Base-by-base conservation (phyloP, 2,329 filamentous ascomycete genomes). In the Zymoseptoria brevis region DNA sequence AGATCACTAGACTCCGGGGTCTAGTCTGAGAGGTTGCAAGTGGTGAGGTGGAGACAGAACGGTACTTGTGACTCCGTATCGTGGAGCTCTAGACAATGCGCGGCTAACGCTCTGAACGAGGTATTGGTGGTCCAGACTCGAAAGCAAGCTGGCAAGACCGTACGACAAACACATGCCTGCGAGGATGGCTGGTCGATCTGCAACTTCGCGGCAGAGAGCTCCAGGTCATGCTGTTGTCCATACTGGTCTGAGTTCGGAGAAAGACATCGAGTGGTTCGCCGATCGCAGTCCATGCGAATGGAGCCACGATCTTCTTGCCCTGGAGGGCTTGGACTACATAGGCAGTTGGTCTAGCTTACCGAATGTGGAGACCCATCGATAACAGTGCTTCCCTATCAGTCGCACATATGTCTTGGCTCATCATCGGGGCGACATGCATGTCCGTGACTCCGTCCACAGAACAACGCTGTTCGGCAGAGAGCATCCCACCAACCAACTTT, bases 1-100 rank as follows among this genome's bases (percentile, higher is more conserved):
- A 55, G 83, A 85, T 64, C 50, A 53, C 22, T 53, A 26, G n/a
- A 41, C 16, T 9, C 9, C 9, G 16, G 35, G 35, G 35, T 60
- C 61, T 30, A 60, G 57, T 55, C 21, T 57, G 48, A 29, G 35
- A 16, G 35, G 35, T 16, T 16, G 11, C 16, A 16, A 41, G 4
- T 3, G 35, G 11, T 13, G 35, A 13, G 11, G 16, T 41, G 35
- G 35, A 41, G 22, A 24, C 22, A 24, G 9, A 11, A 41, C 4
- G 11, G 16, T 41, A 41, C 35, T 16, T 16, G 16, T 41, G 35
- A 41, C 35, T 41, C 9, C 11, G 35, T 41, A 16, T 41, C 35
- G 11, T 41, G 35, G 9, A 2, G 11, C 3, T 4, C 11, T 4
- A 1, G 16, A 4, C 1, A 13, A 3, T 41, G 11, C 35, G 1